Base-by-base conservation (phyloP, 2,329 filamentous ascomycete genomes). In the Ambrosiella cleistominuta region DNA sequence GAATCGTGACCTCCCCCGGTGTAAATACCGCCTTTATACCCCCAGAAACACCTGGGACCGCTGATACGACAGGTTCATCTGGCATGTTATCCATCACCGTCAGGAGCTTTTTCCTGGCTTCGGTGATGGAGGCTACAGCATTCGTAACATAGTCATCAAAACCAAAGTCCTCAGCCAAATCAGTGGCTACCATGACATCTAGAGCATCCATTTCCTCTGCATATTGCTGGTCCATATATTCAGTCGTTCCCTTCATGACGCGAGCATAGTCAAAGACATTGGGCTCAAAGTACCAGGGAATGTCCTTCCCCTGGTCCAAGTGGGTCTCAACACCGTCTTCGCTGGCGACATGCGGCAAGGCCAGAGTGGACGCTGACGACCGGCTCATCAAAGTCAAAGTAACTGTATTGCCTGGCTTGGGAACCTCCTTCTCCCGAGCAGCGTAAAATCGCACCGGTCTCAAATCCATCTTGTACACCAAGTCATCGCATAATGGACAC, bases 401-500 rank as follows among this genome's bases (percentile, higher is more conserved):
- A 6, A 97, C 87, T 69, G 98, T 93, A 52, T 86, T 85, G 8
- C 91, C 91, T 65, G 91, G 85, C 39, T 82, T 78, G 3, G 90
- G 88, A 40, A 88, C 72, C 44, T 86, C 80, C 49, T 82, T 83
- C 70, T 97, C 90, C 69, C 96, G 89, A 0, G 89, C 91, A 44
- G 80, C 80, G 65, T 95, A 96, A 77, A 93, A 96, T 54, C 90
- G 80, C 19, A 96, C 90, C 1, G 93, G 89, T 54, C 87, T 78
- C 19, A 86, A 88, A 62, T 98, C 93, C 7, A 87, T 85, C n/a
- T 90, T 77, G 67, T 93, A 95, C n/a, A 98, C 81, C 53, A 80
- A 83, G 68, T 98, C 93, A 72, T 88, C 93, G 68, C 93, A 98
- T 39, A 98, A 90, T 0, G 93, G 91, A 64, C 93, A 98, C 68